Evolutionary conservation across 2,329 filamentous ascomycete species (phyloP), one percentile per base, ranked within the genome.

Genomic region (Xylariomycetidae sp.): DNA sequence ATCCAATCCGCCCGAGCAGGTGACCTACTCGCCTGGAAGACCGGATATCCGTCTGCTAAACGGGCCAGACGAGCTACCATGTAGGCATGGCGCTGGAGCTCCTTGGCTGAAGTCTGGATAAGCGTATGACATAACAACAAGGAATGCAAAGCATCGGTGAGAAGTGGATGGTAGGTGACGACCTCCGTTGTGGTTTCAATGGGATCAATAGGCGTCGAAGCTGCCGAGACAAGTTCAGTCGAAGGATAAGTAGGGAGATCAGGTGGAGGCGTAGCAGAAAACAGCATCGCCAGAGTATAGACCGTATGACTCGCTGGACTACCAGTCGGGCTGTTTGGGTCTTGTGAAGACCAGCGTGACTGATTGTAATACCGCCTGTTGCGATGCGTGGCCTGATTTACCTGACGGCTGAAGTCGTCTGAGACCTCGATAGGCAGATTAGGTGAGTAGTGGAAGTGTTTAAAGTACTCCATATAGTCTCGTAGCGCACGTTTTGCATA

Each of bases 1-100:
- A 82, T 76, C 85, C 85, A 93, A 58, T 93, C 86, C 3, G 80
- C 74, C 32, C 84, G 77, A 2, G 83, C 79, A 1, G 83, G 79
- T 4, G 76, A 82, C 31, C 82, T 70, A 16, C 80, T 78, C 1
- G 79, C 70, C 43, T 88, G 78, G 52, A 93, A 90, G 30, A 90
- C 74, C 0, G 86, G 86, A 47, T 86, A 89, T 4, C 85, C 85
- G 48, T 92, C 83, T 30, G 76, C 79, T 16, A 92, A 70, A 14
- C 85, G 74, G 4, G 76, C 72, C 2, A 92, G 68, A 5, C 85
- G 78, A 12, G 85, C 83, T 4, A 82, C 85, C 72, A 89, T 92
- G 63, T 87, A 72, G 0, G 85, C 84, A 53, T 92, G 85, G 22
- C 85, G 82, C 31, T 79, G 74, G 20, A 89, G 72, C 55, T 92